Percentiles rank a stretch among this genome's conserved stretches.
phyloP scores from a whole-genome alignment of 495 filamentous ascomycete species.

The Sphaerosporella brunnea region DNA sequence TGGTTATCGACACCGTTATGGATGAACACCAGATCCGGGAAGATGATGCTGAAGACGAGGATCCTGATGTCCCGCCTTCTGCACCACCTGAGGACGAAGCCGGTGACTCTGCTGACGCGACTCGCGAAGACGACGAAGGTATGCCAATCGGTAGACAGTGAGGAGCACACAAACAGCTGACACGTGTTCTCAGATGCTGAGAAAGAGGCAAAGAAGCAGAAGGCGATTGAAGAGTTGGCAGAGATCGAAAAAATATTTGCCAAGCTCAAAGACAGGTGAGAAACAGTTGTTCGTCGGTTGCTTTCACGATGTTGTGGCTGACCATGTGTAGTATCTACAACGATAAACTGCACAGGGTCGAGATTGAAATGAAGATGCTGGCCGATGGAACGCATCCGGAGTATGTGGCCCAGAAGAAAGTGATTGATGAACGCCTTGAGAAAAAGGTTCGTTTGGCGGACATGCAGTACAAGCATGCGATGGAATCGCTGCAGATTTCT shows the following conservation, averaged over 20 bases:
- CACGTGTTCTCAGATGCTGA: conserved; percentile 32
- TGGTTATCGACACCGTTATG: background rate
- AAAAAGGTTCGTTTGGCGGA: conserved; percentile 61
- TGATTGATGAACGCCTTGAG: conserved; percentile 60
- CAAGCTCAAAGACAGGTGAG: conserved; percentile 70
- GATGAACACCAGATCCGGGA: conserved; percentile 1
- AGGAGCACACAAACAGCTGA: conserved; percentile 28
- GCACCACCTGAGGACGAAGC: conserved; percentile 12
- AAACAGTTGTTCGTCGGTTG: too few relatives aligned
- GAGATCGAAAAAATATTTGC: conserved; percentile 71
- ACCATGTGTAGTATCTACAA: conserved; percentile 68
- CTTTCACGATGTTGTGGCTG: too few relatives aligned
- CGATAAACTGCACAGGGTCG: conserved; percentile 62
- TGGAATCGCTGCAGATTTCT: conserved; percentile 50
- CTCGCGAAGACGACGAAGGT: conserved; percentile 58
- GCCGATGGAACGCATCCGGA: conserved; percentile 59
- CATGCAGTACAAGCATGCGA: conserved; percentile 49
- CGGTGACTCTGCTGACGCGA: conserved; percentile 34
- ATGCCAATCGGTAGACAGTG: conserved; percentile 15
- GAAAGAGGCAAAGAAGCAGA: conserved; percentile 41
- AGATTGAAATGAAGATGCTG: conserved; percentile 71
- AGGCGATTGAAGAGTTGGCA: conserved; percentile 60
- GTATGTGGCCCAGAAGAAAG: conserved; percentile 66
- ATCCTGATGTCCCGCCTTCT: background rate
- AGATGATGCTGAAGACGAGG: conserved; percentile 12